Base-by-base conservation (phyloP, 345 rosid species). In the Fremontodendron californicum region DNA sequence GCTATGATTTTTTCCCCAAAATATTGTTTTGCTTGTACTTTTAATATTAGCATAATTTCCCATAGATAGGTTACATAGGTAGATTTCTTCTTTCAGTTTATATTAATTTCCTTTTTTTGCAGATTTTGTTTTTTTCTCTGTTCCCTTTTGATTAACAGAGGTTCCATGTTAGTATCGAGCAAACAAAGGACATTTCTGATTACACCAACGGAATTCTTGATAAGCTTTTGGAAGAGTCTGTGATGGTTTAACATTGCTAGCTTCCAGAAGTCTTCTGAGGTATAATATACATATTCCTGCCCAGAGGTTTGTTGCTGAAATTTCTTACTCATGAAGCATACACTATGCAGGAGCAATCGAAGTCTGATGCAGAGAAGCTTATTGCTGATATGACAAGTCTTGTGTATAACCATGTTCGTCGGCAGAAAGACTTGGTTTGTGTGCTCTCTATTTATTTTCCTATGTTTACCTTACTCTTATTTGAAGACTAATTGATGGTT, bases 191-290 rank as follows among this genome's bases (percentile, higher is more conserved):
- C 81, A 85, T 92, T 76, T 90, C 94, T 68, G 90, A 86, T 57
- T 91, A 87, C 81, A 88, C 87, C 51, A 85, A 81, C 63, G 89
- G 83, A 35, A 87, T 94, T 83, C 86, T 96, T 66, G 79, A 87
- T 37, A 90, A 86, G 81, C 90, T 94, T 73, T 66, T 87, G 54
- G 90, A 90, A 82, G 92, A 89, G 85, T 85, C 90, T 35, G 79
- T 85, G 75, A 88, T 60, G 62, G 89, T 91, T 71, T 90, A 89
- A 90, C 87, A 87, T 96, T 62, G 78, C 75, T 29, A 92, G 93
- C 74, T 96, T 96, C 78, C 95, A 89, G 87, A 92, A 87, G 84
- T 88, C 93, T 77, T 94, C 89, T 71, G 95, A 94, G 91, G 98
- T 67, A 64, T 35, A 60, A 73, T 11, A 43, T n/a, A 35, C 46